Conservation (phyloP, 2,329 filamentous ascomycete genomes). For the Dissoconium aciculare region DNA sequence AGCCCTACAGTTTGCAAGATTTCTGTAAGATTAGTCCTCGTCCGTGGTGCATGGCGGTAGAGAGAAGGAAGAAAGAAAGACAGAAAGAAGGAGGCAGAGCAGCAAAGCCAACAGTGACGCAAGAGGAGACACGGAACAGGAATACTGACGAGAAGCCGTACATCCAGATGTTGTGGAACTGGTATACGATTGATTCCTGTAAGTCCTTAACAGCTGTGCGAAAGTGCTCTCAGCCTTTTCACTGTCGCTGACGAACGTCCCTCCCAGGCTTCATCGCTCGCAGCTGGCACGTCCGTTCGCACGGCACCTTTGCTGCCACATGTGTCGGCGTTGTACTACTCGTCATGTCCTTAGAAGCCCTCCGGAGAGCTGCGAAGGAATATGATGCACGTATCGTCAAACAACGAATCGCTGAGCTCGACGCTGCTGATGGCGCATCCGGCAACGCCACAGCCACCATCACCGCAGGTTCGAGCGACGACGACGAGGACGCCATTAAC, state of each 20-base stretch:
- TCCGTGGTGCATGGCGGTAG: not conserved
- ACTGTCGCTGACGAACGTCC: not conserved
- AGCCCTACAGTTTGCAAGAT: slow-evolving; percentile 23
- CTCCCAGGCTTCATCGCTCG: slow-evolving; percentile 45
- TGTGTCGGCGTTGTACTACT: slow-evolving; percentile 68
- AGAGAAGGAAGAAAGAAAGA: too few species aligned
- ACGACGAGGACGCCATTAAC: not conserved
- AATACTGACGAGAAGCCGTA: too few species aligned
- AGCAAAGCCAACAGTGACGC: too few species aligned
- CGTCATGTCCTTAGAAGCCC: slow-evolving; percentile 54
- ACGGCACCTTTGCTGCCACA: slow-evolving; percentile 60
- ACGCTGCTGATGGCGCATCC: not conserved
- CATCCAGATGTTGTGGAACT: slow-evolving; percentile 66
- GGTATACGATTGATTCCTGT: slow-evolving; percentile 54
- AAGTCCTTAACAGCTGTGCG: slow-evolving; percentile 4
- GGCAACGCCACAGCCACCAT: not conserved
- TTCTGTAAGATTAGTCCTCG: slow-evolving; percentile 17
- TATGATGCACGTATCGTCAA: slow-evolving; percentile 42
- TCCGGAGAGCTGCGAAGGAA: slow-evolving; percentile 56
- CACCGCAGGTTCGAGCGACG: not conserved
- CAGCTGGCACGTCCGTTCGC: slow-evolving; percentile 55
- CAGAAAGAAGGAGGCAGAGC: too few species aligned
- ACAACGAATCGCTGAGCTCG: not conserved
- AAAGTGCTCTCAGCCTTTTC: slow-evolving; percentile 3
- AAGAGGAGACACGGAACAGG: slow-evolving; percentile 1